Evolutionary conservation across 371 early-diverging fungal genomes (phyloP).

Genomic region (Mortierella sp.): DNA sequence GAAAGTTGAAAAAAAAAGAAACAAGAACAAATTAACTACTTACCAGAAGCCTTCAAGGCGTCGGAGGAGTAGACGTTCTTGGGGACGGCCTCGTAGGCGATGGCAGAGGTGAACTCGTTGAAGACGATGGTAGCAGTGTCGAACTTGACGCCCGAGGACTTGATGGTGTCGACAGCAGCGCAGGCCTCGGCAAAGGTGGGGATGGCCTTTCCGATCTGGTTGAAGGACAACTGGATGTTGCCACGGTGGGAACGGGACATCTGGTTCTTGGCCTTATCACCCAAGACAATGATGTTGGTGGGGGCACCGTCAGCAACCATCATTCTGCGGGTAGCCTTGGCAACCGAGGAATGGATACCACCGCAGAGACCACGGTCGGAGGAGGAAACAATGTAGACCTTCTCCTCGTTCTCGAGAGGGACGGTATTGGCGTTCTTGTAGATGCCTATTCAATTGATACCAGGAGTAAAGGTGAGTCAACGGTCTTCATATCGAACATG

Average conservation of each 20-base stretch:
- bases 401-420: slow-evolving; percentile 69
- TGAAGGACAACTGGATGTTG: slow-evolving; percentile 87
- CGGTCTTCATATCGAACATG: neutral
- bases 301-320: slow-evolving; percentile 65
- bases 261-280: slow-evolving; percentile 96
- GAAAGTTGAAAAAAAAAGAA: slow-evolving; percentile 1
- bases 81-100: slow-evolving; percentile 90
- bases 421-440: slow-evolving; percentile 84
- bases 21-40: slow-evolving; percentile 15
- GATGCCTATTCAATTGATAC: slow-evolving; percentile 69
- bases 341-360: slow-evolving; percentile 97
- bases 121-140: slow-evolving; percentile 88
- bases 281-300: slow-evolving; percentile 80
- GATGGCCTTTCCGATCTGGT: slow-evolving; percentile 91
- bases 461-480: neutral
- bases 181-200: slow-evolving; percentile 94
- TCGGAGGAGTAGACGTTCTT: slow-evolving; percentile 78
- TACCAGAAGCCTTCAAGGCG: slow-evolving; percentile 85
- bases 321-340: slow-evolving; percentile 84
- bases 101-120: slow-evolving; percentile 95
- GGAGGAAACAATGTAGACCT: slow-evolving; percentile 86
- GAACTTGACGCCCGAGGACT: slow-evolving; percentile 74
- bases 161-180: slow-evolving; percentile 86
- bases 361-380: slow-evolving; percentile 99
- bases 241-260: slow-evolving; percentile 81